Base-by-base conservation (phyloP, 371 early-diverging fungal species). In the Syncephalastrum sp. region DNA sequence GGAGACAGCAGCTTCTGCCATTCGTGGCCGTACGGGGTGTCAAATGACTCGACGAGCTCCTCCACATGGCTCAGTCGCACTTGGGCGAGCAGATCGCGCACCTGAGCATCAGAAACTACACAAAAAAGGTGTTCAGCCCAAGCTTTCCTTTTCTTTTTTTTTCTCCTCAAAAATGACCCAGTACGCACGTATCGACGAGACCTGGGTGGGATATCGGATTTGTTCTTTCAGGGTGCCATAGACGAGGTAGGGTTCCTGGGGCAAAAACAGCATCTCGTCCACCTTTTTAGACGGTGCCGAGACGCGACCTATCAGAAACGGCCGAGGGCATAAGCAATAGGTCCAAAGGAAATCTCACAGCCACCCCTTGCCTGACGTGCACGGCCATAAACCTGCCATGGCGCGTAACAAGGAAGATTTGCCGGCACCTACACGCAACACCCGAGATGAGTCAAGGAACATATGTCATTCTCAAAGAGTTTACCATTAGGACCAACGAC, bases 1-100 rank as follows among this genome's bases (percentile, higher is more conserved):
- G 92, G 91, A 6, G 90, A 91, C 38, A 92, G 69, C 57, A 83
- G 69, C 56, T 75, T 81, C 54, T 66, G 64, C 91, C 91, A 92
- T 42, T 84, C 81, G 50, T 75, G 68, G 16, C 80, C 77, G 48
- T 81, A 83, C 0, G 58, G 53, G 1, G 56, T 68, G 61, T 86
- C 86, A 62, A 78, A 83, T 14, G 81, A 76, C 3, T 64, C 59
- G 3, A 83, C 44, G n/a, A 69, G n/a, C 0, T 64, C 61, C 8
- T 70, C 67, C 4, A 89, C 52, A 54, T 83, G 85, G 3, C 66
- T 68, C 16, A 91, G 65, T 0, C 80, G 80, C 0, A 87, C 83
- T 7, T 66, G 53, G 17, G 64, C 56, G 16, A 91, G 56, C 10
- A 86, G 46, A 2, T 58, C 47, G 0, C 68, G 25, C 3, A 86